Base-by-base conservation (phyloP, 805 yeast species). In the Candida insectalens region DNA sequence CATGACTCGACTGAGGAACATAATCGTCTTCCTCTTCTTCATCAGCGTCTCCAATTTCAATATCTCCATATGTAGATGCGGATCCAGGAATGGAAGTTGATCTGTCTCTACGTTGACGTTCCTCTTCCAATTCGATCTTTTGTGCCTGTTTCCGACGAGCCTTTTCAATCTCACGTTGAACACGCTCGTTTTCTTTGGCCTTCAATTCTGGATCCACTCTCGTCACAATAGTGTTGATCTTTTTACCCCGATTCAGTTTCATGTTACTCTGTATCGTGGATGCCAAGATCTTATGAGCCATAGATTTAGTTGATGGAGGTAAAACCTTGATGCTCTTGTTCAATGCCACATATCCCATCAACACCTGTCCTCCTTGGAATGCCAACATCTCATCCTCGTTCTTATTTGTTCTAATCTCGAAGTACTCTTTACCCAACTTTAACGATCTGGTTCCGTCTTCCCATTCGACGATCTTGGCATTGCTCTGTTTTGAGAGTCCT, bases 401-500 rank as follows among this genome's bases (percentile, higher is more conserved):
- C 6, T 79, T 74, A 37, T 74, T 73, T 8, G 70, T 59, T 35
- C 75, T 64, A 38, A 84, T 75, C 51, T 89, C 96, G 47, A 88
- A 89, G 42, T 79, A 67, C 57, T 92, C 98, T 30, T 69, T 67
- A 21, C 98, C 98, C 25, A 92, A 61, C 50, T 84, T 88, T 45
- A 92, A 62, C 2, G 96, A 87, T 41, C 76, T 60, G 4, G 84
- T 67, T 1, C 98, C 98, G 57, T 92, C 97, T 36, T 82, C 80
- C 98, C 98, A 92, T 54, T 84, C 82, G 23, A 92, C 71, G 36
- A 89, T 75, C 50, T 88, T 84, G 4, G 96, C 78, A 51, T 92
- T 92, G 7, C 94, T 80, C 53, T 87, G 94, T 46, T 83, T 83
- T 49, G 73, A 71, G 43, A 88, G 74, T 40, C 80, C 85, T 28